Evolutionary conservation across 2,329 filamentous ascomycete genomes (phyloP), one percentile per base, ranked within the genome.

Genomic region (Teratosphaeria zuluensis): DNA sequence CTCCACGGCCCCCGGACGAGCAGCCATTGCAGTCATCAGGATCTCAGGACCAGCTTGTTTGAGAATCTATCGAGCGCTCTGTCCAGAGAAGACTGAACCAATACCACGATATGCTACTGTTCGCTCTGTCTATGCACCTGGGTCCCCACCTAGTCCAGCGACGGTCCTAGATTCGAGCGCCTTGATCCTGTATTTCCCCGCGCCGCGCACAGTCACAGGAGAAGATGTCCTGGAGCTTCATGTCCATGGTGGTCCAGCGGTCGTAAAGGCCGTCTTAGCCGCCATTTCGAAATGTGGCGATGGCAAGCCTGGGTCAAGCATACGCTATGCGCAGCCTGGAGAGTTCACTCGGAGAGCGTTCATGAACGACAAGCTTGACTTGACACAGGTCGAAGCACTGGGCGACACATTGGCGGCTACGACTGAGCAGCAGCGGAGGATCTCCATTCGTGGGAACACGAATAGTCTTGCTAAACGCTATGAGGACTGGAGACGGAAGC

Each of bases 281-380:
- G 90, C 91, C 4, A 89, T 99, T 58, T 65, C 66, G 60, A 21
- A 28, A 33, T 67, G 64, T 53, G 12, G 16, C 11, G 33, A 52
- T 33, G 33, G 21, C 64, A 16, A 53, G 65, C 56, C 16, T 51
- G 35, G 19, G 33, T 48, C n/a, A 21, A 28, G 24, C 8, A 84
- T 96, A 59, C 89, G 91, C 32, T 95, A 95, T 70, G 94, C 94
- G 2, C 92, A 96, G 69, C 88, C 94, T 0, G 94, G 94, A 58
- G 94, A 99, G 71, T 99, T 99, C 73, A 99, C 94, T 3, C 86
- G 87, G 61, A 86, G 94, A 42, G 92, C 94, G 4, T 99, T 99
- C 69, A 80, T 92, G 70, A 94, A 96, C 70, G 81, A 87, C 66
- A 84, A 90, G 1, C 81, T 99, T 4, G 89, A 95, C 67, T 81